These are phyloP conservation scores for Magnaporthiopsis incrustans DNA, from an alignment of 2,329 filamentous ascomycete genomes.

Conservation along the genomic window DNA sequence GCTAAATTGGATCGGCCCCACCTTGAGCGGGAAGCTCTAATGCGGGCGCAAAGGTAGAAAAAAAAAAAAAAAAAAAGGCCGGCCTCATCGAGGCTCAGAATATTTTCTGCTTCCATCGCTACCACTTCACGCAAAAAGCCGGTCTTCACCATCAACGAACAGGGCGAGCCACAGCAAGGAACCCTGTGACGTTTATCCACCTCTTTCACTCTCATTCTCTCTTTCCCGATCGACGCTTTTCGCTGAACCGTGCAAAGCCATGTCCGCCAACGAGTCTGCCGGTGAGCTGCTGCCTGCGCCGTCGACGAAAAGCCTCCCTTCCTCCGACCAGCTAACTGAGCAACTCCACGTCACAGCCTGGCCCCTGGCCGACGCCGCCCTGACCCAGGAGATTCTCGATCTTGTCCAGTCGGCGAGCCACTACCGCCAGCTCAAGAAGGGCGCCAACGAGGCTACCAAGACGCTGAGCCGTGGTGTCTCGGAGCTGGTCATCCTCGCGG, in stretches of 20 bases:
- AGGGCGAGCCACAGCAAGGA: slow-evolving; percentile 57
- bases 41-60: not conserved
- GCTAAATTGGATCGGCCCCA: not conserved
- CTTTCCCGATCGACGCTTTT: not conserved
- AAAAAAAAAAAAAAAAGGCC: slow-evolving; percentile 6
- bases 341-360: slow-evolving; percentile 11
- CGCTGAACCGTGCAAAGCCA: not conserved
- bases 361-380: slow-evolving; percentile 18
- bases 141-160: slow-evolving; percentile 15
- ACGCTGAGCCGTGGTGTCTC: slow-evolving; percentile 83
- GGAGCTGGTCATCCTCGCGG: slow-evolving; percentile 83
- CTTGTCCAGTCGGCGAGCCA: slow-evolving; percentile 65
- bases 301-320: not conserved
- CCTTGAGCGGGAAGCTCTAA: slow-evolving; percentile 1
- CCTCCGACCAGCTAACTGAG: not conserved
- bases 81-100: not conserved
- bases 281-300: not conserved
- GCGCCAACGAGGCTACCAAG: slow-evolving; percentile 80
- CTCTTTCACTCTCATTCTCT: not conserved
- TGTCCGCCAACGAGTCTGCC: slow-evolving; percentile 10
- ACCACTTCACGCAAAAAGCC: not conserved
- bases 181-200: slow-evolving; percentile 33
- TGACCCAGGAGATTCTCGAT: slow-evolving; percentile 61
- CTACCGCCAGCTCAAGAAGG: slow-evolving; percentile 77
- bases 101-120: not conserved